These are phyloP conservation scores for Emericellopsis cladophorae DNA, from an alignment of 2,329 filamentous ascomycete genomes.

Conservation along the genomic window DNA sequence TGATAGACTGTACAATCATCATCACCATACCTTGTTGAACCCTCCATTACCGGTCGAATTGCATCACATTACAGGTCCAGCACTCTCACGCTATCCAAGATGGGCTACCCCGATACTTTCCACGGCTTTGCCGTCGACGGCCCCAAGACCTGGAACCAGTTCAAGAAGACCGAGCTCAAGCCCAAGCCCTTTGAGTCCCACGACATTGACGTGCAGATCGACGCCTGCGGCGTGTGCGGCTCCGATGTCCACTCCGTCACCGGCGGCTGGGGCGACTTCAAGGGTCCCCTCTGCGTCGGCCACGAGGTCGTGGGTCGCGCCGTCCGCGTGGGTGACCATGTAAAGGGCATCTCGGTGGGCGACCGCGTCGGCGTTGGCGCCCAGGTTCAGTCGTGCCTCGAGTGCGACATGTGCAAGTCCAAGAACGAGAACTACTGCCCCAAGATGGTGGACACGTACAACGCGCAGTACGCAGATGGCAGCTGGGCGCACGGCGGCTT, in stretches of 20 bases:
- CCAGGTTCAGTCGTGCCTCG: constrained; percentile 44
- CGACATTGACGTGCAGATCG: constrained; percentile 55
- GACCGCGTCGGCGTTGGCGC: constrained; percentile 54
- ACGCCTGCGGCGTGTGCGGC: constrained; percentile 53
- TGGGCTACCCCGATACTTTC: constrained; percentile 32
- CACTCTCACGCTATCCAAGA: constrained; percentile 7
- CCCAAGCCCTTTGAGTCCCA: constrained; percentile 1
- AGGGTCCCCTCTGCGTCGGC: constrained; percentile 5
- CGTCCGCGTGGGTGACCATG: constrained; percentile 29
- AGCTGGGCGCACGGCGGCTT: constrained; percentile 54
- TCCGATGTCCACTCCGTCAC: constrained; percentile 47
- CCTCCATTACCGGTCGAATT: too few relatives aligned
- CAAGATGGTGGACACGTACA: constrained; percentile 42
- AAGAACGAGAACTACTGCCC: constrained; percentile 38
- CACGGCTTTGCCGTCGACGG: constrained; percentile 28
- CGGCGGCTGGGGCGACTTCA: constrained; percentile 40
- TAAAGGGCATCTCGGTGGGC: constrained; percentile 40
- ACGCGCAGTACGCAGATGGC: constrained; percentile 42
- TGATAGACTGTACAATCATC: too few relatives aligned
- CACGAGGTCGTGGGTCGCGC: constrained; percentile 45
- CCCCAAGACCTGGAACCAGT: constrained; percentile 27
- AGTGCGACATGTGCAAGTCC: constrained; percentile 31
- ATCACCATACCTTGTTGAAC: too few relatives aligned
- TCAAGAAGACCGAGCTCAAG: constrained; percentile 21
- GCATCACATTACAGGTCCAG: too few relatives aligned